Evolutionary conservation across 352 stramenopile species (phyloP), one percentile per base, ranked within the genome.

Genomic region (Phytophthora fragariaefolia): DNA sequence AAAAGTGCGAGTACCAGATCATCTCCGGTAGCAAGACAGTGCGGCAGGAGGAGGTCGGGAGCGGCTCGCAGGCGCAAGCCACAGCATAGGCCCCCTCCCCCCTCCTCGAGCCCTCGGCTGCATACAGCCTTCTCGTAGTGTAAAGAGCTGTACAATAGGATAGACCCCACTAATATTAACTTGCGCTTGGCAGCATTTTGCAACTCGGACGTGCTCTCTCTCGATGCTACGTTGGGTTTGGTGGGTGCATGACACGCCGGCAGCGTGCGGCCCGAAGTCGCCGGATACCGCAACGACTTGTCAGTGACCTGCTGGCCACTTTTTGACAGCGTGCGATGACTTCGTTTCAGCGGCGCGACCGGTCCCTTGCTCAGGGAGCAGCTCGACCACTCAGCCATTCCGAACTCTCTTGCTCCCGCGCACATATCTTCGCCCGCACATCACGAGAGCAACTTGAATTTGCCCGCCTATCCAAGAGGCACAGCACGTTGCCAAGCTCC

Each of bases 1-100:
- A 71, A 9, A 69, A 56, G 42, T 93, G 85, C 71, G 57, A 87
- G 65, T 93, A 93, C 65, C 72, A 90, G 66, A 81, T 93, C 55
- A 63, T 91, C 15, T 76, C 74, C 5, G 85, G 82, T 58, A 80
- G 57, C 69, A 93, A 93, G 78, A 83, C 61, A 4, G 69, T 90
- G 51, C 69, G 65, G n/a, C 42, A 71, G 46, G 58, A 69, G 45
- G 52, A 73, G 42, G 18, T 59, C 18, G 40, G 22, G 1, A 64
- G 52, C 59, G 62, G 63, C 61, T 63, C 66, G 18, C 54, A 60
- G 52, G n/a, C n/a, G n/a, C 32, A 55, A 28, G 48, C 28, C 30
- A 61, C 30, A 45, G 51, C 58, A 65, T 78, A 73, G 45, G 22
- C 45, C 24, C 42, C 3, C 48, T 28, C 20, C 28, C 32, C 32